phyloP scores from a whole-genome alignment of 2,329 filamentous ascomycete species.

The Exophiala sp. region DNA sequence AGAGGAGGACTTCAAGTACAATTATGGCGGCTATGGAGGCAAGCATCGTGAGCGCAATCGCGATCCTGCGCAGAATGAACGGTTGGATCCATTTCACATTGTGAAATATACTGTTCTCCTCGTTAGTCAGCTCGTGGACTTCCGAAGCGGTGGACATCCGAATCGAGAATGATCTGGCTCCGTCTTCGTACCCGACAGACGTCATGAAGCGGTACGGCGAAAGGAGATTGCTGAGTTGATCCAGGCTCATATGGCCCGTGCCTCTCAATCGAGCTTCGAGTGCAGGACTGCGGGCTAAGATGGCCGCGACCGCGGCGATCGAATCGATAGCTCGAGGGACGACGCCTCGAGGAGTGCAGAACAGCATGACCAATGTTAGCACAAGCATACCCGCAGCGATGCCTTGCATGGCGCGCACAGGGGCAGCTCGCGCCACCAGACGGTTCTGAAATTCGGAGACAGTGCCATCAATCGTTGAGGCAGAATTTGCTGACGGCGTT shows the following conservation, averaged over 20 bases:
- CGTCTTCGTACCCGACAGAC: constrained; percentile 6
- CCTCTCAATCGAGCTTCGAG: constrained; percentile 12
- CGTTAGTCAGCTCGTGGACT: background rate
- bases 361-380: constrained; percentile 13
- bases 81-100: constrained; percentile 17
- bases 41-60: constrained; percentile 14
- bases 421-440: constrained; percentile 8
- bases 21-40: constrained; percentile 15
- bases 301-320: constrained; percentile 19
- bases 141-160: constrained; percentile 3
- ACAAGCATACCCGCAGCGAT: constrained; percentile 13
- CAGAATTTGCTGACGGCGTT: background rate
- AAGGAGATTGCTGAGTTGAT: constrained; percentile 7
- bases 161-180: constrained; percentile 17
- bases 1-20: constrained; percentile 16
- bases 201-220: constrained; percentile 14
- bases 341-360: constrained; percentile 13
- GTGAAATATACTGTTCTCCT: background rate
- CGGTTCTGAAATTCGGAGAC: constrained; percentile 13
- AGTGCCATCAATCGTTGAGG: constrained; percentile 6
- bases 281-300: constrained; percentile 19
- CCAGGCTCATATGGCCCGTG: constrained; percentile 15
- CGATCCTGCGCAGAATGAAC: constrained; percentile 18
- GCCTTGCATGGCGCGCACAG: constrained; percentile 20
- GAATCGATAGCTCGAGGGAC: constrained; percentile 21